Evolutionary conservation across 2,329 filamentous ascomycete species (phyloP), one percentile per base, ranked within the genome.

Genomic region (Xylariaceae sp.): DNA sequence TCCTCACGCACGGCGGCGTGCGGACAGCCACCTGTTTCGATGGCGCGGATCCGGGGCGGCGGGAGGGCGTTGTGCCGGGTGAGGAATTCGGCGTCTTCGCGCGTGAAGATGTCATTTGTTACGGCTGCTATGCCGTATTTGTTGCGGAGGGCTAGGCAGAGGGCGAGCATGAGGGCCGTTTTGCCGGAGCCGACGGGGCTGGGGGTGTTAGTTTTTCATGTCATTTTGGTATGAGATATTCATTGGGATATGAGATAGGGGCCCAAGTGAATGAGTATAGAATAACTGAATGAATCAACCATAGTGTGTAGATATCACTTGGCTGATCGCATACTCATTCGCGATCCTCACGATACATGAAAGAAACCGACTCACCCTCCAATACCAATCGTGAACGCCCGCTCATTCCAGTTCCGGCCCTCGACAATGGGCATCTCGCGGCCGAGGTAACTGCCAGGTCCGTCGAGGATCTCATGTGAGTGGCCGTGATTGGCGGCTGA

Each of bases 51-150:
- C 61, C 93, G 90, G 34, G 82, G 75, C 4, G 92, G 82, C 0
- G 92, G 88, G 0, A 97, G 87, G 4, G 94, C 94, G 65, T 84
- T 82, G 81, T 97, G 83, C 59, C 87, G 86, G 60, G 91, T 96
- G 30, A 99, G 86, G 79, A 99, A 99, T 76, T 97, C 94, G 79
- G 92, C 92, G 80, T 99, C 94, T 78, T 99, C 94, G 65, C 89
- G 88, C 18, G 93, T 97, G 81, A 97, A 97, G 80, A 97, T 97
- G 80, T 97, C 93, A 81, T 97, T 97, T 53, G 94, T 99, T 18
- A 99, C 93, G 61, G 92, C 94, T 0, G 94, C 94, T 70, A 99
- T 89, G 72, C 87, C 91, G 83, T 90, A 92, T 57, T 83, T 80
- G 54, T 87, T 81, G 62, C 94, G 89, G 5, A 99, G 86, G 6